These are phyloP conservation scores for Rhynchosporium secalis DNA, from an alignment of 2,329 filamentous ascomycete genomes.

Conservation along the genomic window DNA sequence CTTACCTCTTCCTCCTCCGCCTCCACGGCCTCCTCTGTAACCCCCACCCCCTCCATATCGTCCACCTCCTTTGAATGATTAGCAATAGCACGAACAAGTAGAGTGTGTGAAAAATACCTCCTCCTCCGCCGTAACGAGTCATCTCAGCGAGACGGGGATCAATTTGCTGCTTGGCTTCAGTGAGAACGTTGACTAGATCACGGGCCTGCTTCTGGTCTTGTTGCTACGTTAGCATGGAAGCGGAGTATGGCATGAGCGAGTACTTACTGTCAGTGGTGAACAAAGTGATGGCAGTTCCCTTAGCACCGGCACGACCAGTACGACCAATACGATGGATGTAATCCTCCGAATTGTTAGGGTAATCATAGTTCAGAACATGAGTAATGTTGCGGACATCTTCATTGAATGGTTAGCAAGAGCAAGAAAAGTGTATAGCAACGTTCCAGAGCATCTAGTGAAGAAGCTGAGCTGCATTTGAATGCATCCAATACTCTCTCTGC, in stretches of 20 bases:
- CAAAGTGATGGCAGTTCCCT: constrained; percentile 94
- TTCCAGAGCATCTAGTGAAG: constrained; percentile 53
- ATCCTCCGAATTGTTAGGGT: constrained; percentile 98
- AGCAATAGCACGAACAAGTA: too few relatives aligned
- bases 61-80: constrained; percentile 38
- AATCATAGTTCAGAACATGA: constrained; percentile 99
- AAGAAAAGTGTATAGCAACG: constrained; percentile 60
- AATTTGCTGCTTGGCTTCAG: constrained; percentile 97
- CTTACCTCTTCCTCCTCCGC: constrained; percentile 49
- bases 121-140: constrained; percentile 76
- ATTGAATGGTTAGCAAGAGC: constrained; percentile 77
- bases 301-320: constrained; percentile 91
- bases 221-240: constrained; percentile 31
- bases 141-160: constrained; percentile 95
- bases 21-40: constrained; percentile 63
- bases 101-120: constrained; percentile 28
- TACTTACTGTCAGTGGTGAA: constrained; percentile 98
- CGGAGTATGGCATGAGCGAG: constrained; percentile 16
- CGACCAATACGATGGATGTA: constrained; percentile 97
- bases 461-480: constrained; percentile 41
- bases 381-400: constrained; percentile 99
- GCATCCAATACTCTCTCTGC: constrained; percentile 45
- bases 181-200: constrained; percentile 89
- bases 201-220: constrained; percentile 90
- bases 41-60: constrained; percentile 34